Percentiles rank a stretch among this genome's conserved stretches.
Conservation (phyloP, 208 protist genomes). For the Acanthamoeba sp. region DNA sequence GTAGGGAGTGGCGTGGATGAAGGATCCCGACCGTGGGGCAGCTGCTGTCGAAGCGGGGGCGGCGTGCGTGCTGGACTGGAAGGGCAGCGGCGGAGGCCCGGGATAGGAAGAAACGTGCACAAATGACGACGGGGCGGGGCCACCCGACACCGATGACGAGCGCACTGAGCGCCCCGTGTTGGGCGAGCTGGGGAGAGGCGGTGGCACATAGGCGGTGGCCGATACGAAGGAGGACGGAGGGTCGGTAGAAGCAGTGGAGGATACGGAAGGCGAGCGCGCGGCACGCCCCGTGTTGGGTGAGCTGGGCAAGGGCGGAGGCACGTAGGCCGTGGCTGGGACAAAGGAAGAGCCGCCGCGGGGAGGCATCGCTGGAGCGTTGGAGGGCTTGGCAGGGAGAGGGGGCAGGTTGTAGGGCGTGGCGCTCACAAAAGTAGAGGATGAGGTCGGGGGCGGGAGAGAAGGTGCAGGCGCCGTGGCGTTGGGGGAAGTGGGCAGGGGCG, state of each 20-base stretch:
- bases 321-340: background rate
- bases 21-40: background rate
- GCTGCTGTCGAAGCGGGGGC: background rate
- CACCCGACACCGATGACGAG: background rate
- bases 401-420: no score
- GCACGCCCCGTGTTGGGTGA: background rate
- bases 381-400: no score
- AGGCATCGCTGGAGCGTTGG: no score
- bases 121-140: background rate
- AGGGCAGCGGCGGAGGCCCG: background rate
- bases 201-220: background rate
- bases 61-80: background rate
- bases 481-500: background rate
- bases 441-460: no score
- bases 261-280: background rate
- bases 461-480: background rate
- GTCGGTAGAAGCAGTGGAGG: background rate
- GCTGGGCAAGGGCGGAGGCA: background rate
- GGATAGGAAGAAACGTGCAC: background rate
- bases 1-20: background rate
- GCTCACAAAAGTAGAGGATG: no score
- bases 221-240: background rate
- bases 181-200: background rate
- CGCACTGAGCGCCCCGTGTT: background rate
- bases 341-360: background rate